phyloP scores from a whole-genome alignment of 2,329 filamentous ascomycete genomes.

The Penicillium sp. region DNA sequence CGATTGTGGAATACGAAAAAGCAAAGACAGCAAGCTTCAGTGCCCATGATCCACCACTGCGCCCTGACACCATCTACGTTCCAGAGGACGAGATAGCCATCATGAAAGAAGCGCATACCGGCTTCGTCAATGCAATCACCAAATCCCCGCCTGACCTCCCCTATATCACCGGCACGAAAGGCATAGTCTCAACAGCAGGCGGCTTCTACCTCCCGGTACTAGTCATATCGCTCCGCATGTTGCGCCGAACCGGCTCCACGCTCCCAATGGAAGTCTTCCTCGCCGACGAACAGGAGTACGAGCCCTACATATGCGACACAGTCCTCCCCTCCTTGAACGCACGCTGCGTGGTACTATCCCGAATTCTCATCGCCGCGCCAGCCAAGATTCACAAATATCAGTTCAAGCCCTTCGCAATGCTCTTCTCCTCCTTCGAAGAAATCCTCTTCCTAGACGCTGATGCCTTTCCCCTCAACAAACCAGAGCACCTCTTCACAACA shows the following conservation, averaged over 20 bases:
- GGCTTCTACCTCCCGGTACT: conserved; percentile 46
- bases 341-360: conserved; percentile 45
- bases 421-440: conserved; percentile 52
- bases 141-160: conserved; percentile 32
- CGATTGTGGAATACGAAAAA: conserved; percentile 28
- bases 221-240: conserved; percentile 47
- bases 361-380: conserved; percentile 38
- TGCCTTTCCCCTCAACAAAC: conserved; percentile 45
- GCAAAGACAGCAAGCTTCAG: conserved; percentile 31
- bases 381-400: conserved; percentile 46
- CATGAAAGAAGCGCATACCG: conserved; percentile 37
- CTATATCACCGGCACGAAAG: conserved; percentile 37
- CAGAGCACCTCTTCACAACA: conserved; percentile 42
- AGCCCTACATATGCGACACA: conserved; percentile 44
- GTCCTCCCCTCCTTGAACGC: conserved; percentile 46
- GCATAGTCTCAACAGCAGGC: conserved; percentile 50
- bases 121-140: conserved; percentile 35
- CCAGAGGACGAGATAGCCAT: conserved; percentile 28
- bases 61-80: conserved; percentile 35
- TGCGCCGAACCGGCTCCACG: conserved; percentile 43
- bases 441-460: conserved; percentile 53
- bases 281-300: conserved; percentile 43
- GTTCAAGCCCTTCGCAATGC: conserved; percentile 50
- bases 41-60: conserved; percentile 25
- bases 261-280: conserved; percentile 50